phyloP scores from a whole-genome alignment of 495 filamentous ascomycete genomes.

The Geoglossum glabrum region DNA sequence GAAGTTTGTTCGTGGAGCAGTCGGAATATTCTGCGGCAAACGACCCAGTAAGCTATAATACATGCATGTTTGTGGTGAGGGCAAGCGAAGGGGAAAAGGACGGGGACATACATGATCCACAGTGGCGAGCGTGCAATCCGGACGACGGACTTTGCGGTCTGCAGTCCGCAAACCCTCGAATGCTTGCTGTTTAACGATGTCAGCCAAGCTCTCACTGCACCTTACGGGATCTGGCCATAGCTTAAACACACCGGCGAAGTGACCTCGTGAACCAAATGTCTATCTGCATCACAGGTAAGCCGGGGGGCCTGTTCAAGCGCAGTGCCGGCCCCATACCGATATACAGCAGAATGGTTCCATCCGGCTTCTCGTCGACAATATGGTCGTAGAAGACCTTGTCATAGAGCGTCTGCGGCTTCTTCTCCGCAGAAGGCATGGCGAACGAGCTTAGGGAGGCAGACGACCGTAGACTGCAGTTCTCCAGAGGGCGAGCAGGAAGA shows the following conservation, averaged over 20 bases:
- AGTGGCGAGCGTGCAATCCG: conserved; percentile 90
- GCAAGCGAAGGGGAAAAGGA: background rate
- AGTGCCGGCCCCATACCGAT: conserved; percentile 38
- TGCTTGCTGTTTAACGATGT: conserved; percentile 45
- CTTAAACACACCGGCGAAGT: conserved; percentile 55
- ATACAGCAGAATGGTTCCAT: conserved; percentile 82
- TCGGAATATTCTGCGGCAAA: conserved; percentile 66
- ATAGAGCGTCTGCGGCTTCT: conserved; percentile 72
- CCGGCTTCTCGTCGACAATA: conserved; percentile 81
- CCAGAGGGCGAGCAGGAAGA: too few relatives aligned
- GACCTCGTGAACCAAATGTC: conserved; percentile 95
- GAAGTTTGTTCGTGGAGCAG: conserved; percentile 68
- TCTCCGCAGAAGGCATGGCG: conserved; percentile 58
- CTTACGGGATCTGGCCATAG: background rate
- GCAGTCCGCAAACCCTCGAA: conserved; percentile 89
- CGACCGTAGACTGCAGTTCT: too few relatives aligned
- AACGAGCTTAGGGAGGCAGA: background rate
- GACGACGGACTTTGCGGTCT: conserved; percentile 65
- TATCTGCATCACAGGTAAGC: conserved; percentile 29
- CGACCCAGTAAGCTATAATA: too few relatives aligned
- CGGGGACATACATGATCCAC: conserved; percentile 69
- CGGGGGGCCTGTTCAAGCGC: background rate
- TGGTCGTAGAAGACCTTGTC: conserved; percentile 93
- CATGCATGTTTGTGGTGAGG: too few relatives aligned
- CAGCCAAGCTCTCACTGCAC: conserved; percentile 5